Evolutionary conservation across 305 asterid genomes (phyloP).

Genomic region (Fraxinus velutina): DNA sequence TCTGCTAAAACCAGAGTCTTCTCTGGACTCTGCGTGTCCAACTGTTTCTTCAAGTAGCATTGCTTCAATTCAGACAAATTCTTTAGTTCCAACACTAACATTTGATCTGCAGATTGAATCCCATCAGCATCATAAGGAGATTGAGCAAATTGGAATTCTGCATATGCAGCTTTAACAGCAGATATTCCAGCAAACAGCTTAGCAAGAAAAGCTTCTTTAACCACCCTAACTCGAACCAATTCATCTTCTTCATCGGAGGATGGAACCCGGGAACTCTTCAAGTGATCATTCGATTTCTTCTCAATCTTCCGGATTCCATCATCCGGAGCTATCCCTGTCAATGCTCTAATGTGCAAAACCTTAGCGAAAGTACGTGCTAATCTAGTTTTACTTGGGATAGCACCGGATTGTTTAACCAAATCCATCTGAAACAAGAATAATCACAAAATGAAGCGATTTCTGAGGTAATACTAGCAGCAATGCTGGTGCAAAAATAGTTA

Average conservation of each 20-base stretch:
- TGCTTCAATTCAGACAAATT: constrained; percentile 52
- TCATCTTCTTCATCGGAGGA: constrained; percentile 33
- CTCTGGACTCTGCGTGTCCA: constrained; percentile 40
- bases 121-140: constrained; percentile 65
- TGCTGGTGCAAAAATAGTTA: neutral
- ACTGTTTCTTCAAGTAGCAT: constrained; percentile 45
- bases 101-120: constrained; percentile 57
- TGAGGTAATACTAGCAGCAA: neutral
- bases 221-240: constrained; percentile 21
- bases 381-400: constrained; percentile 34
- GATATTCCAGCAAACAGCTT: constrained; percentile 52
- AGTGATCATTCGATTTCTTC: constrained; percentile 10
- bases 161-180: constrained; percentile 58
- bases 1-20: constrained; percentile 40
- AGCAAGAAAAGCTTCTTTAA: constrained; percentile 53
- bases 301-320: constrained; percentile 21
- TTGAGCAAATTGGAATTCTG: constrained; percentile 53
- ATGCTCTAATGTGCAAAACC: constrained; percentile 44
- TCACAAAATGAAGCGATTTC: neutral
- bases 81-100: constrained; percentile 48
- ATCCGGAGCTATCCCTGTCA: constrained; percentile 31
- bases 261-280: neutral
- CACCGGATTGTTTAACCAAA: constrained; percentile 33
- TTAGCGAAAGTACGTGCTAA: constrained; percentile 50
- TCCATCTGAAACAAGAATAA: constrained; percentile 38